Evolutionary conservation across 2,329 filamentous ascomycete genomes (phyloP).

Genomic region (Colletotrichum horii): DNA sequence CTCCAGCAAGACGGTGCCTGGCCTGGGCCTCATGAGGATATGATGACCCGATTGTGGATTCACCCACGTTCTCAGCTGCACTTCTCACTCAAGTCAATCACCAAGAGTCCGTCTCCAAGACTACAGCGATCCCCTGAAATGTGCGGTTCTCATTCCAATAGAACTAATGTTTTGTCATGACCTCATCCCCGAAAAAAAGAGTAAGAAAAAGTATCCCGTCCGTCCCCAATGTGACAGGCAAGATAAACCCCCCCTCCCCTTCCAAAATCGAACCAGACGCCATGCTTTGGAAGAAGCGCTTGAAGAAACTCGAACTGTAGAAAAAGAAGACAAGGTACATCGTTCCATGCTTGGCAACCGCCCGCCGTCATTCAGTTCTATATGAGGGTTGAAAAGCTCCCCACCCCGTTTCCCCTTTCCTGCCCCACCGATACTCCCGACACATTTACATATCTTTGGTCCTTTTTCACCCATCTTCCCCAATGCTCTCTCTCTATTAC

Average conservation of each 20-base stretch:
- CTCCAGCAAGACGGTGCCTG: not conserved
- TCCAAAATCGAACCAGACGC: slow-evolving; percentile 1
- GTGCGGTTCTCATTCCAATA: not conserved
- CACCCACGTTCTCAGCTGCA: not conserved
- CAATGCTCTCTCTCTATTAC: not conserved
- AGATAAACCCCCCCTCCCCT: not conserved
- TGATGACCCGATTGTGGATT: not conserved
- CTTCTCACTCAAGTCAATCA: not conserved
- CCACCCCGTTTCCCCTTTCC: not conserved
- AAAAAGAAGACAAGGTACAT: not conserved
- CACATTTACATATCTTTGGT: not conserved
- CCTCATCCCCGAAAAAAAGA: not conserved
- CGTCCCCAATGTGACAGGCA: not conserved
- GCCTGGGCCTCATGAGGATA: not conserved
- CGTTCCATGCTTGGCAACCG: not conserved
- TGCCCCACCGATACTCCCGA: not conserved
- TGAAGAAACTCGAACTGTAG: not conserved
- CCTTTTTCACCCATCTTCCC: not conserved
- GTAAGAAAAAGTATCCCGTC: not conserved
- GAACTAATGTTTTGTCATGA: slow-evolving; percentile 11
- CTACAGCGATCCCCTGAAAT: not conserved
- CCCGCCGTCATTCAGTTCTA: not conserved
- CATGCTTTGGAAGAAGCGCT: slow-evolving; percentile 20
- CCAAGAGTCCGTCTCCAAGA: not conserved
- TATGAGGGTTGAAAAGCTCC: not conserved